Conservation (phyloP, 768 basidiomycete genomes). For the Collybia nuda region DNA sequence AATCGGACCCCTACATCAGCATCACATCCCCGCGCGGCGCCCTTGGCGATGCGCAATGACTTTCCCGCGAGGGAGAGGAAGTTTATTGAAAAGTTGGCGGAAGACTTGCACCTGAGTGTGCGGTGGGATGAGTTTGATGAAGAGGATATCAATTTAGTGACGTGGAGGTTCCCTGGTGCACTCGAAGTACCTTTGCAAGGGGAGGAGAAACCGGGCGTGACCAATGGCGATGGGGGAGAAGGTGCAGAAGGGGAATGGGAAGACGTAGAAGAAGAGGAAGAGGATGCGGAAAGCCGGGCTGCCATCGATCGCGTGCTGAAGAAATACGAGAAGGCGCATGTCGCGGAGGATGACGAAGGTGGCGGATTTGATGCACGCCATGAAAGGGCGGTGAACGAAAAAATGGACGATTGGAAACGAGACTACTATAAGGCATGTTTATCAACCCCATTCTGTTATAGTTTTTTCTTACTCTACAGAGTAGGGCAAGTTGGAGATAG, state of each 20-base stretch:
- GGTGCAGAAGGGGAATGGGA: constrained; percentile 42
- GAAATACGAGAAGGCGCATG: constrained; percentile 87
- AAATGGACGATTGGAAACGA: constrained; percentile 93
- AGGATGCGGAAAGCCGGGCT: constrained; percentile 66
- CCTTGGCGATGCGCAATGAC: constrained; percentile 70
- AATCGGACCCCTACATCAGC: constrained; percentile 31
- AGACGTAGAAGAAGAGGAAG: constrained; percentile 46
- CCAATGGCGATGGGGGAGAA: constrained; percentile 10
- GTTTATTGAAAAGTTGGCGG: constrained; percentile 76
- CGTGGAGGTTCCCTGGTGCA: constrained; percentile 58
- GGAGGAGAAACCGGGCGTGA: constrained; percentile 23
- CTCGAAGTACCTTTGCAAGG: constrained; percentile 26
- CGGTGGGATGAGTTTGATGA: constrained; percentile 96
- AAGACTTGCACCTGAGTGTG: constrained; percentile 73
- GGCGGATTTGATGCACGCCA: constrained; percentile 79
- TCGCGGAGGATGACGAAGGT: constrained; percentile 67
- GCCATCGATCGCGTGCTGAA: constrained; percentile 82
- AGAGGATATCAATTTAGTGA: constrained; percentile 74
- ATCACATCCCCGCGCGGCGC: constrained; percentile 32
- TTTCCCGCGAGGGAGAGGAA: constrained; percentile 79
- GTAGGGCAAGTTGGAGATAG: constrained; percentile 86
- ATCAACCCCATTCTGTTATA: neutral
- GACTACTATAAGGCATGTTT: constrained; percentile 78
- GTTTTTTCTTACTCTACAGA: neutral
- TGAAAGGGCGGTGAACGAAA: constrained; percentile 70